Evolutionary conservation across 2,329 filamentous ascomycete genomes (phyloP), one percentile per base, ranked within the genome.

Genomic region (Diplodia seriata): DNA sequence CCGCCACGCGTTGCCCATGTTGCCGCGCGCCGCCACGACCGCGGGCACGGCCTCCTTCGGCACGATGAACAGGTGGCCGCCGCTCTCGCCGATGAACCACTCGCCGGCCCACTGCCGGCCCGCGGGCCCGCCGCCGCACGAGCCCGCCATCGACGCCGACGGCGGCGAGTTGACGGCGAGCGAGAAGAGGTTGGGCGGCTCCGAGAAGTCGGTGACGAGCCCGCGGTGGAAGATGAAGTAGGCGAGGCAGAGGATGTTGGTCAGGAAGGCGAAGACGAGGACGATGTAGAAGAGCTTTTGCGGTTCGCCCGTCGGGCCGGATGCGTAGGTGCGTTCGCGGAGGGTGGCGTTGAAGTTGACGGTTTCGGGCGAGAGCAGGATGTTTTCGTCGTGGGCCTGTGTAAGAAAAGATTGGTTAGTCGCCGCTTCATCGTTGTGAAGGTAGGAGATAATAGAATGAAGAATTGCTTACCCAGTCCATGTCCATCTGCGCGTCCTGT

Each of bases 131-230:
- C 53, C 64, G 7, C 64, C 64, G 54, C 64, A 67, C 31, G 54
- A 47, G 36, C 66, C 66, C 33, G 38, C 50, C 66, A 67, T 61
- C 31, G 31, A 23, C 4, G 43, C 56, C 20, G 66, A 56, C 5
- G 84, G 83, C 0, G 87, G 87, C 31, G 82, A 86, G 74, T 93
- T 93, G 64, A 94, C 82, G 1, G 90, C 89, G 0, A 93, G 78
- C 0, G 88, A 83, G 73, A 94, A 93, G 2, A 93, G 80, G 74
- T 93, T 93, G 66, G 90, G 87, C 0, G 91, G 90, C 73, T 94
- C 91, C 0, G 89, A 91, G 74, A 91, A 93, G 79, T 94, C 92
- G 0, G 90, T 93, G 8, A 94, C 86, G 26, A 92, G 84, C 0
- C 87, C 86, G 75, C 70, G 85, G 65, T 86, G 81, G 56, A 86